A percentile compares a stretch with the other conserved stretches of the same genome.
These are phyloP conservation scores for Lentinula sp. DNA, from an alignment of 768 basidiomycete genomes.

Conservation along the genomic window DNA sequence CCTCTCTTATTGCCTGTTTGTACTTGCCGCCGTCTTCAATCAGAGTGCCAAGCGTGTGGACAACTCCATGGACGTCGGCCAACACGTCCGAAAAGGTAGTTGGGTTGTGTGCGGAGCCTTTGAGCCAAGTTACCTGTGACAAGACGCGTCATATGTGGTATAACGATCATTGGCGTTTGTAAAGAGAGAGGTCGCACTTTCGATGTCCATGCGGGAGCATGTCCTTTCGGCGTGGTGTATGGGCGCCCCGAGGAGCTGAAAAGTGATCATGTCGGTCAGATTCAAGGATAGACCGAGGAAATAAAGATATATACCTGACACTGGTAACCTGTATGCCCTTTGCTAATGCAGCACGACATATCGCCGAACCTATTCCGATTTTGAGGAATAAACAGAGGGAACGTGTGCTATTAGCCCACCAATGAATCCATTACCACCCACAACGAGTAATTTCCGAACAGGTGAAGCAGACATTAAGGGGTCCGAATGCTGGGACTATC, in stretches of 20 bases:
- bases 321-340: slow-evolving; percentile 85
- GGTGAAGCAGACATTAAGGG: slow-evolving; percentile 10
- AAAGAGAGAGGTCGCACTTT: slow-evolving; percentile 41
- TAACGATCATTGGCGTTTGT: slow-evolving; percentile 2
- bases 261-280: not conserved
- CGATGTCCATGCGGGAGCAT: slow-evolving; percentile 79
- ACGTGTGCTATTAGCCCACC: slow-evolving; percentile 37
- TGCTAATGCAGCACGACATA: slow-evolving; percentile 83
- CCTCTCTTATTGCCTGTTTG: slow-evolving; percentile 64
- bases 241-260: slow-evolving; percentile 81
- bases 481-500: not conserved
- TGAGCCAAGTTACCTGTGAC: slow-evolving; percentile 79
- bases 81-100: slow-evolving; percentile 67
- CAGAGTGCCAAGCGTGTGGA: slow-evolving; percentile 91
- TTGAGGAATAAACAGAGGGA: not conserved
- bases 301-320: slow-evolving; percentile 56
- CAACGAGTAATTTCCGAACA: slow-evolving; percentile 70
- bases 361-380: slow-evolving; percentile 68
- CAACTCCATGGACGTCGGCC: slow-evolving; percentile 64
- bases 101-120: slow-evolving; percentile 77
- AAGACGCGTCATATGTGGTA: slow-evolving; percentile 11
- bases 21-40: slow-evolving; percentile 72
- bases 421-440: slow-evolving; percentile 98
- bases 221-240: slow-evolving; percentile 84
- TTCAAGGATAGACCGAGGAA: not conserved